Evolutionary conservation across 2,329 filamentous ascomycete species (phyloP).

Genomic region (Diaporthe helianthi): DNA sequence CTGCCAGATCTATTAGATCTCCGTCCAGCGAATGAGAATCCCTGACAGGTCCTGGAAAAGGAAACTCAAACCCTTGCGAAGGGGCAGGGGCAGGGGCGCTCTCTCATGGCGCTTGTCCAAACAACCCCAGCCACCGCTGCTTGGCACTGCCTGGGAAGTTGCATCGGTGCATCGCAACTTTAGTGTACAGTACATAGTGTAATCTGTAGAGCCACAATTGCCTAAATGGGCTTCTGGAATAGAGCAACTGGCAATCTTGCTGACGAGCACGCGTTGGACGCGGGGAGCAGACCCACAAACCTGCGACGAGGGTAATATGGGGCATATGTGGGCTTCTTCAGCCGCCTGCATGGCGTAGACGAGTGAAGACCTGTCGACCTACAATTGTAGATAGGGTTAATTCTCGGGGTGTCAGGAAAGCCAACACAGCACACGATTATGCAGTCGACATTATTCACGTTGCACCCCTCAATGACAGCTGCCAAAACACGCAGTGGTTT

Average conservation of each 20-base stretch:
- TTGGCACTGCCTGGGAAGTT: slow-evolving; percentile 2
- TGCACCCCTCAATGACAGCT: neutral
- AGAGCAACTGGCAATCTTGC: neutral
- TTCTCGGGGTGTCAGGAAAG: neutral
- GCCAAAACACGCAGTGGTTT: neutral
- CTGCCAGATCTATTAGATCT: slow-evolving; percentile 17
- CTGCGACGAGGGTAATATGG: neutral
- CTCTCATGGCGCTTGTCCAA: neutral
- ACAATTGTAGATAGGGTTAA: slow-evolving; percentile 1
- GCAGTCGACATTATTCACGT: neutral
- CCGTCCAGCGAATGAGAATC: slow-evolving; percentile 12
- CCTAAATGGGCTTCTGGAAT: neutral
- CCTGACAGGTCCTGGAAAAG: slow-evolving; percentile 13
- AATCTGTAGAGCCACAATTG: too few species aligned
- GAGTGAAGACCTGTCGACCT: neutral
- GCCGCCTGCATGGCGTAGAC: neutral
- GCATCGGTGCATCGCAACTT: neutral
- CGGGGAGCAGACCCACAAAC: neutral
- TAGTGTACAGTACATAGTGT: too few species aligned
- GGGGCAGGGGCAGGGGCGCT: neutral
- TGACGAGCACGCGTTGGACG: neutral
- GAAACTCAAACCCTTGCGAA: slow-evolving; percentile 8
- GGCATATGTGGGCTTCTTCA: neutral
- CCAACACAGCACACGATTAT: neutral
- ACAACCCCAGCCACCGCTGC: slow-evolving; percentile 12